Percentiles rank a stretch among this genome's conserved stretches.
These are phyloP conservation scores for Raphanus raphanistrum DNA, from an alignment of 345 rosid species.

Conservation along the genomic window DNA sequence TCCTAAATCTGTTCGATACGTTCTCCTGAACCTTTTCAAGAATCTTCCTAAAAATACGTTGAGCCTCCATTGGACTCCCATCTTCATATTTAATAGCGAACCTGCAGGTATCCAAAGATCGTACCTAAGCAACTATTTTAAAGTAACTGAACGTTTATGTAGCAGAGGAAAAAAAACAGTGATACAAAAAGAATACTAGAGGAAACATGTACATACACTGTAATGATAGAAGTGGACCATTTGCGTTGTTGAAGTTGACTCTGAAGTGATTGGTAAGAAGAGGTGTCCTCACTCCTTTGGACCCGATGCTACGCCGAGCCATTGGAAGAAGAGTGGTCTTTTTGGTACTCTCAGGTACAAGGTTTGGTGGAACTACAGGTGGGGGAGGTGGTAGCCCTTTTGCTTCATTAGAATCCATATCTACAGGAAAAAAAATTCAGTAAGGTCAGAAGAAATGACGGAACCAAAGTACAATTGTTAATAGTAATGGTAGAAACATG, in stretches of 20 bases:
- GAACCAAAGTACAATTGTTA: neutral
- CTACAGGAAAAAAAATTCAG: slow-evolving; percentile 14
- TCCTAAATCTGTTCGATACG: slow-evolving; percentile 54
- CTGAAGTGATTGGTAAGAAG: slow-evolving; percentile 76
- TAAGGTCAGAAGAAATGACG: neutral
- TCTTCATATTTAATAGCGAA: slow-evolving; percentile 72
- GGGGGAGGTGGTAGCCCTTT: slow-evolving; percentile 66
- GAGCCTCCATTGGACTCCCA: slow-evolving; percentile 76
- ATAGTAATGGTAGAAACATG: neutral
- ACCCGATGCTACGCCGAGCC: slow-evolving; percentile 61
- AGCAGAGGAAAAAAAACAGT: neutral
- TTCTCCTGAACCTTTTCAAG: slow-evolving; percentile 70
- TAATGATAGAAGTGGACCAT: slow-evolving; percentile 70
- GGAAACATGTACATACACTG: slow-evolving; percentile 48
- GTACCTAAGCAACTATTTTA: neutral
- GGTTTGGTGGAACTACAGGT: slow-evolving; percentile 48
- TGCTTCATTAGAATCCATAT: slow-evolving; percentile 48
- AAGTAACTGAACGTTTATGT: neutral
- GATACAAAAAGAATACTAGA: neutral
- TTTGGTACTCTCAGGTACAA: slow-evolving; percentile 53
- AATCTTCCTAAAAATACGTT: slow-evolving; percentile 70
- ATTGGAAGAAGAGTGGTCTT: slow-evolving; percentile 56
- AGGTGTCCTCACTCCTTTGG: slow-evolving; percentile 58
- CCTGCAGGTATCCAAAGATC: slow-evolving; percentile 43
- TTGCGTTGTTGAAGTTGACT: slow-evolving; percentile 55